Evolutionary conservation across 805 yeast species (phyloP), one percentile per base, ranked within the genome.

Genomic region (Cyberlindnera americana): DNA sequence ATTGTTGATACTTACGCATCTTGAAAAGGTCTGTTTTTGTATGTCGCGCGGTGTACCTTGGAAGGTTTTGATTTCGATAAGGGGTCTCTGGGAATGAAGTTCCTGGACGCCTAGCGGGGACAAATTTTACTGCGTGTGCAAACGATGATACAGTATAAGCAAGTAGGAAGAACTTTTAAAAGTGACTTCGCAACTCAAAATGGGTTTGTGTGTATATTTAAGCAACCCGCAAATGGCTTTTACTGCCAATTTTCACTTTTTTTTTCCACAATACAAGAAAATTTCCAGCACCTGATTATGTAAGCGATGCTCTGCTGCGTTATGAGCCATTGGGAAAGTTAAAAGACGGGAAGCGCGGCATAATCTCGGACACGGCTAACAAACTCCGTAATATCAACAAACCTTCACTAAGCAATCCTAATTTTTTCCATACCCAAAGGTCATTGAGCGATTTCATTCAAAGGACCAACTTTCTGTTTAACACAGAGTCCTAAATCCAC

Each of bases 191-290:
- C 15, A n/a, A 22, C 28, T 24, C 17, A 12, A n/a, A 16, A 8
- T 12, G 11, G 26, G 19, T 22, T 16, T 21, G 23, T 21, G 17
- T 31, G 8, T 26, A 11, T 22, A 6, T 10, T 18, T n/a, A 24
- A 33, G 19, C 24, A 19, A 23, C 37, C 25, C 30, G 13, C 13
- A 5, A 5, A 17, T 6, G 21, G 15, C 30, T 30, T 30, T 18
- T 14, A 16, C 27, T 6, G 26, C 29, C 35, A 34, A 26, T 40
- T 40, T 40, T 40, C 43, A 40, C 43, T 29, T 25, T 40, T 40
- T 40, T 40, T 40, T 40, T 40, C 36, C 35, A n/a, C 27, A 25
- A n/a, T 12, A n/a, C 7, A 15, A 15, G 30, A 27, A 15, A 27
- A 14, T 27, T 27, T 14, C 17, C 14, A 16, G 19, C n/a, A n/a